phyloP scores from a whole-genome alignment of 805 yeast genomes.

The Cyberlindnera galapagoensis region DNA sequence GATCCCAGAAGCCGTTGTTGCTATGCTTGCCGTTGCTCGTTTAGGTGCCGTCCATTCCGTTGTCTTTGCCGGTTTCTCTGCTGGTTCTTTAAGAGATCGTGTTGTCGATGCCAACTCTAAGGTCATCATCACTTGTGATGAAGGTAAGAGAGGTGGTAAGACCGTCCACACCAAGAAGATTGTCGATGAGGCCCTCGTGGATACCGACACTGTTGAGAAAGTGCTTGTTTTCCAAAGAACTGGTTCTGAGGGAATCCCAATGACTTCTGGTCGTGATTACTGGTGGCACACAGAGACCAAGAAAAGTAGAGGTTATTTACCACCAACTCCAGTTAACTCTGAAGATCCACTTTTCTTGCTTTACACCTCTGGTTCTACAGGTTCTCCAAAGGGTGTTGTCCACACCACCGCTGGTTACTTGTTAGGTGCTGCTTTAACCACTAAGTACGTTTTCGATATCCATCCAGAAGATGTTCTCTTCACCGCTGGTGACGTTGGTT shows the following conservation, averaged over 20 bases:
- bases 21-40: constrained; percentile 91
- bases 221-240: constrained; percentile 89
- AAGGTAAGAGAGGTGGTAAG: constrained; percentile 94
- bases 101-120: constrained; percentile 80
- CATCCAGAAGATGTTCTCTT: constrained; percentile 83
- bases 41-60: constrained; percentile 96
- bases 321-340: constrained; percentile 80
- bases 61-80: constrained; percentile 92
- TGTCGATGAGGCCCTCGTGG: constrained; percentile 87
- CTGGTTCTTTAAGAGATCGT: constrained; percentile 89
- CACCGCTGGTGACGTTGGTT: constrained; percentile 98
- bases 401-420: constrained; percentile 94
- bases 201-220: constrained; percentile 66
- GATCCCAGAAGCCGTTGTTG: constrained; percentile 93
- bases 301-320: constrained; percentile 77
- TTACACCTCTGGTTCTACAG: constrained; percentile 97
- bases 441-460: constrained; percentile 89
- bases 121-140: constrained; percentile 90
- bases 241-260: constrained; percentile 63
- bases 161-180: constrained; percentile 86
- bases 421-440: constrained; percentile 85
- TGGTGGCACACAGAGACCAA: constrained; percentile 93
- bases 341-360: constrained; percentile 95
- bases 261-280: constrained; percentile 75
- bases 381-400: constrained; percentile 96